These are phyloP conservation scores for Kuraishia borneana DNA, from an alignment of 805 yeast genomes.

Conservation along the genomic window DNA sequence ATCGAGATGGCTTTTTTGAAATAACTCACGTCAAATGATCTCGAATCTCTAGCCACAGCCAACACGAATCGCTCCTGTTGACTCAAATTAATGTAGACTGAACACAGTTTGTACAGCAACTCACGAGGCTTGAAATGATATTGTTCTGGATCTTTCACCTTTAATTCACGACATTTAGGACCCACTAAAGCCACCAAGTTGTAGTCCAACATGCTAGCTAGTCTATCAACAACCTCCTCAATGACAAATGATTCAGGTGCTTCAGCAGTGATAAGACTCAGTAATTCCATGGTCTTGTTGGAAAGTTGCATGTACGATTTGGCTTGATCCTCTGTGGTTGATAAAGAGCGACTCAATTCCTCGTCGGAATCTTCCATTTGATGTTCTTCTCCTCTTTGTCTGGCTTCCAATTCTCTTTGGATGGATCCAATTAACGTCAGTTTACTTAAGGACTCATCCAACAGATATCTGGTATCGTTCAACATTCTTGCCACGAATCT, in stretches of 20 bases:
- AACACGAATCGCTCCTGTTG: constrained; percentile 51
- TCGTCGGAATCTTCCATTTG: constrained; percentile 42
- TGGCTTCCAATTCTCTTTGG: constrained; percentile 50
- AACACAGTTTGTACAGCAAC: constrained; percentile 56
- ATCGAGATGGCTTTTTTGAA: constrained; percentile 66
- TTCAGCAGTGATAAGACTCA: constrained; percentile 73
- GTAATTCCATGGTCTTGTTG: constrained; percentile 69
- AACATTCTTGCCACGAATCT: constrained; percentile 90
- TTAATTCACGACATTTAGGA: constrained; percentile 81
- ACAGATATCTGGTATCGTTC: constrained; percentile 83
- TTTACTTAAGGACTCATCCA: constrained; percentile 84
- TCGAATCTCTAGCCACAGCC: constrained; percentile 85
- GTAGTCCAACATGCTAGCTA: constrained; percentile 93
- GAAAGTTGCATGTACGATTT: constrained; percentile 73
- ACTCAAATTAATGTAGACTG: constrained; percentile 66
- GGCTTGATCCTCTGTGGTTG: constrained; percentile 64
- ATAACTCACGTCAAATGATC: constrained; percentile 64
- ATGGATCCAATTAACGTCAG: constrained; percentile 66
- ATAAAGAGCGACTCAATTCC: constrained; percentile 47
- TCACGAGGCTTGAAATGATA: constrained; percentile 76
- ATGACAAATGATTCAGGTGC: constrained; percentile 80
- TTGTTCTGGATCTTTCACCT: constrained; percentile 73
- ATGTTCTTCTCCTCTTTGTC: constrained; percentile 25
- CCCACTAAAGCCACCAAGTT: constrained; percentile 91
- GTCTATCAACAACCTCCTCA: constrained; percentile 83